Percentiles rank a stretch among this genome's conserved stretches.
Evolutionary conservation across 2,329 filamentous ascomycete genomes (phyloP).

Genomic region (Alternaria solani): DNA sequence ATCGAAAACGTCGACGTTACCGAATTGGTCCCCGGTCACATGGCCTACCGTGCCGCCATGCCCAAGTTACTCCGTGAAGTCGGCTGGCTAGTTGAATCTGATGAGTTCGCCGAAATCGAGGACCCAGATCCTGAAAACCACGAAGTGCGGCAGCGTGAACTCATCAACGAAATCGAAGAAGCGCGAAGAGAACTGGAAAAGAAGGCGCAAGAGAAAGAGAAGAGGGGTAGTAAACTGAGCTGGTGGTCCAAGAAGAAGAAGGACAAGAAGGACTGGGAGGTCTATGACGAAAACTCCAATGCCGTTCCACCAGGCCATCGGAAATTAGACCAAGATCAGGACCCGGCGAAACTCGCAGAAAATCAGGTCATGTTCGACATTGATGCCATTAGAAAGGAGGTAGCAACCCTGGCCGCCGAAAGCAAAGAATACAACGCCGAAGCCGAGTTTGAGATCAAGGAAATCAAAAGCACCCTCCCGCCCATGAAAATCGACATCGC

Average conservation of each 20-base stretch:
- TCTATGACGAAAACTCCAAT: constrained; percentile 73
- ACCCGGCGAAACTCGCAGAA: constrained; percentile 62
- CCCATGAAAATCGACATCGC: constrained; percentile 77
- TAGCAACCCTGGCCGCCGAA: constrained; percentile 79
- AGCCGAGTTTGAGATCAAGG: constrained; percentile 68
- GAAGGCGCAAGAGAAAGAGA: constrained; percentile 67
- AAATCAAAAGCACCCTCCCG: constrained; percentile 87
- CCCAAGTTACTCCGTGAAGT: constrained; percentile 84
- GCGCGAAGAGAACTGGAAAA: constrained; percentile 85
- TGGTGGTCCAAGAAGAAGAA: constrained; percentile 85
- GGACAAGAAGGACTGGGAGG: constrained; percentile 91
- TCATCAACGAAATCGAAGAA: constrained; percentile 97
- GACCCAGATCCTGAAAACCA: constrained; percentile 97
- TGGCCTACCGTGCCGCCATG: constrained; percentile 96
- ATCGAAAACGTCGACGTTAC: constrained; percentile 92
- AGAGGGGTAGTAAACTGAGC: constrained; percentile 65
- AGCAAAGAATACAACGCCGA: constrained; percentile 48
- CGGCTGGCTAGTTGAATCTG: constrained; percentile 89
- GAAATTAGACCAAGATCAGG: constrained; percentile 50
- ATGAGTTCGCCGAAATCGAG: constrained; percentile 96
- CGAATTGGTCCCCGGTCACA: constrained; percentile 85
- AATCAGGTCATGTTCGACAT: constrained; percentile 85
- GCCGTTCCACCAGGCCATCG: constrained; percentile 16
- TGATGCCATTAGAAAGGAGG: constrained; percentile 79
- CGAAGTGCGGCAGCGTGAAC: constrained; percentile 82